phyloP scores from a whole-genome alignment of 2,329 filamentous ascomycete genomes.

The Calonectria pteridis region DNA sequence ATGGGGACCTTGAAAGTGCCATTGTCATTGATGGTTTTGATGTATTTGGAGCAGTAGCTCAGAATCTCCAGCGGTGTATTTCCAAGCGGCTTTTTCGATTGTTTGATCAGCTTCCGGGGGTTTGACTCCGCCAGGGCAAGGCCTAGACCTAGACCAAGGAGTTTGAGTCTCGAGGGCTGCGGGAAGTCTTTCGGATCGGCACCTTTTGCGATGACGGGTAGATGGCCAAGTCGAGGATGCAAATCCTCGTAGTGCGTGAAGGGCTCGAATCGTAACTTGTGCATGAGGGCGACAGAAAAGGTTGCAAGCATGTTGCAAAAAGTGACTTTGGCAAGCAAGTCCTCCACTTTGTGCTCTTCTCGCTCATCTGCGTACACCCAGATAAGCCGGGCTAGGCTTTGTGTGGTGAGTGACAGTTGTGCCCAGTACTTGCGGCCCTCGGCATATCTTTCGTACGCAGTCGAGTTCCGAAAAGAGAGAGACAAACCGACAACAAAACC shows the following conservation, averaged over 20 bases:
- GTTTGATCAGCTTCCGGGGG: conserved; percentile 81
- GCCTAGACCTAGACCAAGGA: conserved; percentile 77
- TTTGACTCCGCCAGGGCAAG: conserved; percentile 81
- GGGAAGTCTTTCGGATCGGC: conserved; percentile 53
- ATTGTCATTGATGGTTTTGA: conserved; percentile 70
- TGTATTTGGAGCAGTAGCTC: conserved; percentile 74
- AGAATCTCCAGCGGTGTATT: conserved; percentile 85
- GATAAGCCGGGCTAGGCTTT: conserved; percentile 79
- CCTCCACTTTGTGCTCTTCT: conserved; percentile 66
- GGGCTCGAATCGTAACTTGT: conserved; percentile 84
- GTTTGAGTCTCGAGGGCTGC: conserved; percentile 65
- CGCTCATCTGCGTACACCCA: conserved; percentile 81
- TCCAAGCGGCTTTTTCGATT: conserved; percentile 76
- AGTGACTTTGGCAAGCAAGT: conserved; percentile 77
- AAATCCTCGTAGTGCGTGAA: conserved; percentile 82
- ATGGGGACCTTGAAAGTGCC: conserved; percentile 67
- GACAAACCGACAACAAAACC: conserved; percentile 84
- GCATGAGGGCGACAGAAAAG: conserved; percentile 80
- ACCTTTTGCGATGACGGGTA: conserved; percentile 75
- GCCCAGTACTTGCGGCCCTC: conserved; percentile 74
- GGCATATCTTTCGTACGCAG: conserved; percentile 78
- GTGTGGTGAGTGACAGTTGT: conserved; percentile 68
- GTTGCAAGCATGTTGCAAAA: conserved; percentile 82
- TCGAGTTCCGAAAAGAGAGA: conserved; percentile 79
- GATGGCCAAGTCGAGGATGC: conserved; percentile 74